These are phyloP conservation scores for Penicillium paneum DNA, from an alignment of 2,329 filamentous ascomycete genomes.

Conservation along the genomic window DNA sequence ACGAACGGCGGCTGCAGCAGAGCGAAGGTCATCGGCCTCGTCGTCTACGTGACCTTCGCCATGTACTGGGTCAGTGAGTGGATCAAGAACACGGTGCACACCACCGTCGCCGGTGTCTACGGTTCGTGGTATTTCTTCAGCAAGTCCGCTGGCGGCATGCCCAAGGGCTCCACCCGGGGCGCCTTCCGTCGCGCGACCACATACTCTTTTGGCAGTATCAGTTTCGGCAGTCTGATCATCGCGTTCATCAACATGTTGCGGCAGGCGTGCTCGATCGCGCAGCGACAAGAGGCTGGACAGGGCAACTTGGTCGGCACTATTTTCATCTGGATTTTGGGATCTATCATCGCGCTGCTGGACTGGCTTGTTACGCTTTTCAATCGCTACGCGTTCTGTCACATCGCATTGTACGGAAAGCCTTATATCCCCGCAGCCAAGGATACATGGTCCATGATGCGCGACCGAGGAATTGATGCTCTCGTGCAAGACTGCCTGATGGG, in stretches of 20 bases:
- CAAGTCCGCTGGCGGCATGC: conserved; percentile 61
- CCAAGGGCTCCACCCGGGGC: conserved; percentile 75
- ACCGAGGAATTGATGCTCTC: conserved; percentile 85
- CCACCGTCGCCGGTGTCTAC: conserved; percentile 81
- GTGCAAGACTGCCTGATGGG: conserved; percentile 84
- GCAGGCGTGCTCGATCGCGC: conserved; percentile 76
- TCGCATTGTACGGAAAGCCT: conserved; percentile 85
- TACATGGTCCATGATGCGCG: conserved; percentile 87
- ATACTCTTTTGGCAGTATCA: conserved; percentile 89
- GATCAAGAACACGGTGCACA: conserved; percentile 90
- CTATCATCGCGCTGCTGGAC: conserved; percentile 71
- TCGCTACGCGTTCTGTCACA: conserved; percentile 87
- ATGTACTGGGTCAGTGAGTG: conserved; percentile 94
- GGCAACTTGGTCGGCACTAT: conserved; percentile 67
- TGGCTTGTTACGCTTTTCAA: conserved; percentile 90
- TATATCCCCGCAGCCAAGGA: conserved; percentile 86
- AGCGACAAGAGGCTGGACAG: conserved; percentile 59
- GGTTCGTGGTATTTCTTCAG: conserved; percentile 88
- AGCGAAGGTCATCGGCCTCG: conserved; percentile 75
- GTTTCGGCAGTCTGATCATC: conserved; percentile 77
- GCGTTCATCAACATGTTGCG: conserved; percentile 83
- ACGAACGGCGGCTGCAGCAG: conserved; percentile 62
- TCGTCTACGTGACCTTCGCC: conserved; percentile 85
- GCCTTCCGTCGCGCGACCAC: conserved; percentile 78
- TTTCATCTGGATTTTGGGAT: conserved; percentile 71